These are phyloP conservation scores for Lentinula sp. DNA, from an alignment of 768 basidiomycete species.

Conservation along the genomic window DNA sequence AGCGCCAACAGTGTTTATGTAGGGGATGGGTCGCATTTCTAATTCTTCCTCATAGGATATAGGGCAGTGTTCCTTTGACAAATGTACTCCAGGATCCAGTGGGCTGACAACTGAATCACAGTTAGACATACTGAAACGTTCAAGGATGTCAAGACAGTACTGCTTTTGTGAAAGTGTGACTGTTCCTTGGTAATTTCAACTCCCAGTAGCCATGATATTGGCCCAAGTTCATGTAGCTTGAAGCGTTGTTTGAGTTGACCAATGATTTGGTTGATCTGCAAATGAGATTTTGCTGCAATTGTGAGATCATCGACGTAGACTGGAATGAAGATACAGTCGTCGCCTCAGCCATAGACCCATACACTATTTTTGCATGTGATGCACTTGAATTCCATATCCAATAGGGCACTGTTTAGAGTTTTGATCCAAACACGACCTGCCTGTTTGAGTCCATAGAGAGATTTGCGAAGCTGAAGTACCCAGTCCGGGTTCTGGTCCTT, in stretches of 20 bases:
- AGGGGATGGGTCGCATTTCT: slow-evolving; percentile 16
- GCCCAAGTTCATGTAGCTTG: slow-evolving; percentile 15
- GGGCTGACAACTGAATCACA: slow-evolving; percentile 17
- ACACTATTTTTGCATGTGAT: slow-evolving; percentile 17
- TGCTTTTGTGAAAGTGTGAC: slow-evolving; percentile 23
- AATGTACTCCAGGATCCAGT: slow-evolving; percentile 14
- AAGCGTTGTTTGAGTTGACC: slow-evolving; percentile 7
- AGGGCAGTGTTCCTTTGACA: slow-evolving; percentile 6
- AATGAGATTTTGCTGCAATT: slow-evolving; percentile 9
- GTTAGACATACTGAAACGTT: slow-evolving; percentile 15
- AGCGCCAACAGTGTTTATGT: slow-evolving; percentile 17
- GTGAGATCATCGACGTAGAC: slow-evolving; percentile 22
- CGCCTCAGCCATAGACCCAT: slow-evolving; percentile 13
- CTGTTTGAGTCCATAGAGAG: slow-evolving; percentile 22
- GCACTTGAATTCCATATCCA: slow-evolving; percentile 11
- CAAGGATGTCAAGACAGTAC: slow-evolving; percentile 24
- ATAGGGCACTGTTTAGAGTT: slow-evolving; percentile 5
- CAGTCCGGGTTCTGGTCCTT: slow-evolving; percentile 3
- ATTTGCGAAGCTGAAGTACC: slow-evolving; percentile 7
- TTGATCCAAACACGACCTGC: slow-evolving; percentile 9
- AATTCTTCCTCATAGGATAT: neutral
- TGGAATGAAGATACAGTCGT: slow-evolving; percentile 14
- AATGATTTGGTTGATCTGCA: slow-evolving; percentile 11
- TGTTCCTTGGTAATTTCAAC: slow-evolving; percentile 19
- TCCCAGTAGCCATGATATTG: slow-evolving; percentile 20